Conservation (phyloP, 306 rosid species). For the Betula pendula region DNA sequence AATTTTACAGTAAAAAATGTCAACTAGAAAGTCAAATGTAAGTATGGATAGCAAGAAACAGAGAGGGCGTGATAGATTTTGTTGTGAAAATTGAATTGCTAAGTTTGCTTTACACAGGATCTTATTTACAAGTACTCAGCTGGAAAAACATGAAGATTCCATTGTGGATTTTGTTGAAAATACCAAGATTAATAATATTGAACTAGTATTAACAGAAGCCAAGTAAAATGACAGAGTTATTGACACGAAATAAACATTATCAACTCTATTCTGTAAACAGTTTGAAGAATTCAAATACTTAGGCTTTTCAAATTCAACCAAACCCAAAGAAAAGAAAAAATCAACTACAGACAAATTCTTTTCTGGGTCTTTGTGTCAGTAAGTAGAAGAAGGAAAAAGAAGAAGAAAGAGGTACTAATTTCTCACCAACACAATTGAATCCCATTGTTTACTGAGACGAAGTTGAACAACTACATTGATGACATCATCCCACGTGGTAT, state of each 20-base stretch:
- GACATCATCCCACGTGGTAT: constrained; percentile 80
- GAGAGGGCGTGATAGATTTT: neutral
- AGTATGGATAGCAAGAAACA: neutral
- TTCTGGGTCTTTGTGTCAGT: neutral
- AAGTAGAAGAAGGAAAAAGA: neutral
- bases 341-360: neutral
- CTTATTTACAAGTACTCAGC: neutral
- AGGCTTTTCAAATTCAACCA: neutral
- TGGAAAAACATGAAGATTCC: neutral
- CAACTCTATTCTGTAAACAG: neutral
- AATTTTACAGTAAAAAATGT: constrained; percentile 23
- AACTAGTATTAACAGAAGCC: neutral
- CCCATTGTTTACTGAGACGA: constrained; percentile 79
- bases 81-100: constrained; percentile 1
- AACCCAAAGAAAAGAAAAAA: neutral
- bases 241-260: neutral
- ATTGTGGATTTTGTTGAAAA: neutral
- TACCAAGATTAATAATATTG: neutral
- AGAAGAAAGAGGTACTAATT: neutral
- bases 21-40: neutral
- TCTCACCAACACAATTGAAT: constrained; percentile 71
- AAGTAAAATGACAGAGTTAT: neutral
- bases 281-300: neutral
- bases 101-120: neutral
- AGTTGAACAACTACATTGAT: constrained; percentile 82